phyloP scores from a whole-genome alignment of 257 asterid species.

The Primulina tabacum region DNA sequence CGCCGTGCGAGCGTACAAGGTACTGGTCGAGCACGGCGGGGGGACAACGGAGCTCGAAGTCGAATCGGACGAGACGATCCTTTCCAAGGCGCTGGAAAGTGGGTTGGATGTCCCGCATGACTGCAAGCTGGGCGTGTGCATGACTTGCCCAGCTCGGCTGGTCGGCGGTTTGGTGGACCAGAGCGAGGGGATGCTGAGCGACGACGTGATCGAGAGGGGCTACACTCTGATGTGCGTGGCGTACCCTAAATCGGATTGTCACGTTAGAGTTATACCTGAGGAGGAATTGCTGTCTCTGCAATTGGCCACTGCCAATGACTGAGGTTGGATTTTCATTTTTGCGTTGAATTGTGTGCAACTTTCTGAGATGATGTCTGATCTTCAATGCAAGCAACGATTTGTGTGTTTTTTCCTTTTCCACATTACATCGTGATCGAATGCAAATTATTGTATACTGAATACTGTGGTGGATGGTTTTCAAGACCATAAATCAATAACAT shows the following conservation, averaged over 20 bases:
- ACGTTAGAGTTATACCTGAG: slow-evolving; percentile 70
- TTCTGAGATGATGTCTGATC: too few relatives aligned
- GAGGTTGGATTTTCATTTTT: neutral
- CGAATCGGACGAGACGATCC: slow-evolving; percentile 78
- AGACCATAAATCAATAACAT: too few relatives aligned
- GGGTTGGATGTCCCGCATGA: slow-evolving; percentile 74
- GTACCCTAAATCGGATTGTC: slow-evolving; percentile 89
- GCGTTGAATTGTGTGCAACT: too few relatives aligned
- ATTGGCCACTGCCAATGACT: slow-evolving; percentile 92
- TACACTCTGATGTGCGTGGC: slow-evolving; percentile 76
- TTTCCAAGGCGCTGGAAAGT: slow-evolving; percentile 61
- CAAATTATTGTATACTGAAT: too few relatives aligned
- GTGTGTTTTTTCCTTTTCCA: too few relatives aligned
- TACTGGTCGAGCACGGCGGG: slow-evolving; percentile 58
- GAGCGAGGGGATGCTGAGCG: slow-evolving; percentile 97
- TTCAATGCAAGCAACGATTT: too few relatives aligned
- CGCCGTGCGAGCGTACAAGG: slow-evolving; percentile 53
- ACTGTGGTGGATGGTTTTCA: too few relatives aligned
- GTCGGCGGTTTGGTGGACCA: slow-evolving; percentile 80
- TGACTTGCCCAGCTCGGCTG: slow-evolving; percentile 91
- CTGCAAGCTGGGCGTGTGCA: slow-evolving; percentile 97
- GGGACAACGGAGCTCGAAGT: slow-evolving; percentile 61
- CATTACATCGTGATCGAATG: too few relatives aligned
- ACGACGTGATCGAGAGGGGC: slow-evolving; percentile 84
- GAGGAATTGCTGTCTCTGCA: slow-evolving; percentile 85